Base-by-base conservation (phyloP, 768 basidiomycete genomes). In the Leucosporidium creatinivorum region DNA sequence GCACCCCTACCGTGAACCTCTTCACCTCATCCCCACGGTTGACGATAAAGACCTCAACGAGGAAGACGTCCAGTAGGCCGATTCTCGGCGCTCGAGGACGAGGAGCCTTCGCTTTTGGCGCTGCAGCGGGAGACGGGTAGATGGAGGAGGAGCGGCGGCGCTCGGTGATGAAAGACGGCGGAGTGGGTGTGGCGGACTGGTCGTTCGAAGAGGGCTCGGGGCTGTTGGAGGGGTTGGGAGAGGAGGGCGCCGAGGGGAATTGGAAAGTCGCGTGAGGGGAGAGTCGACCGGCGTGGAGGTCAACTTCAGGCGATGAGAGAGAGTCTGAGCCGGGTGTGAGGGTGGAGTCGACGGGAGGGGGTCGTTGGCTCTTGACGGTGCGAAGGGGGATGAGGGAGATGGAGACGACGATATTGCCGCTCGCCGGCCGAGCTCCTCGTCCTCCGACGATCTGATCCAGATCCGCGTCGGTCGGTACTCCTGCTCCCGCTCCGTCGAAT, bases 31-130 rank as follows among this genome's bases (percentile, higher is more conserved):
- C 62, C n/a, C 47, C 52, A 4, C 58, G 60, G 39, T 72, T 68
- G 13, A 59, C 26, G 36, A 68, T 49, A n/a, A 72, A 72, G 4
- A 68, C 61, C 48, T 72, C 64, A 15, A 72, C 61, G 49, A 68
- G 58, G 54, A 72, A 72, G n/a, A 68, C 70, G 44, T 68, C 67
- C 25, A 72, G 63, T 2, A 65, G 28, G 36, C 67, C 65, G 54
- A 68, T 62, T 19, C 64, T 33, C 18, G 66, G 67, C 63, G 63
- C 33, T n/a, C 55, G 25, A 30, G 25, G 15, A 17, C 19, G 28
- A 47, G 7, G 26, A 28, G 0, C 39, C 36, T 2, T 13, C 23
- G 15, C 10, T 21, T 19, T 21, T 30, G 12, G 50, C 1, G 30
- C 31, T 13, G n/a, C n/a, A 12, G 25, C 26, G 47, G 15, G 28